A percentile compares a stretch with the other conserved stretches of the same genome.
Evolutionary conservation across 257 asterid species (phyloP).

Genomic region (Solanum tarapatanum): DNA sequence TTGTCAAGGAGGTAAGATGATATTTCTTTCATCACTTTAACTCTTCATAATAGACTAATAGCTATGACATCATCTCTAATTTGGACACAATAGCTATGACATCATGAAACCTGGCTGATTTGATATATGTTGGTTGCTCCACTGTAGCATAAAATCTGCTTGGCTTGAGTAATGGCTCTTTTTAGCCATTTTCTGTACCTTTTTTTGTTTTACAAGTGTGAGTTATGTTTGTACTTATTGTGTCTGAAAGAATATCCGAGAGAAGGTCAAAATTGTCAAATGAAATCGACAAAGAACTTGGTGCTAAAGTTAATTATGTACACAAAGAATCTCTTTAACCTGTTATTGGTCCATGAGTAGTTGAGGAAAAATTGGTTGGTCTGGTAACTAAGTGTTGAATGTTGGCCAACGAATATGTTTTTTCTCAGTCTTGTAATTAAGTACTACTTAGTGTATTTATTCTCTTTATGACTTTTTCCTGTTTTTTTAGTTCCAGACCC

Average conservation of each 20-base stretch:
- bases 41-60: too few species aligned
- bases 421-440: background rate
- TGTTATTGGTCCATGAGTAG: background rate
- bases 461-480: background rate
- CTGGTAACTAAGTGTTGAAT: background rate
- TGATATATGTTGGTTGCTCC: background rate
- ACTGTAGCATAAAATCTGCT: background rate
- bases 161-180: background rate
- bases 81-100: background rate
- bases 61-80: background rate
- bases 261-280: background rate
- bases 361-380: background rate
- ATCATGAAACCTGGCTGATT: background rate
- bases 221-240: background rate
- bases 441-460: background rate
- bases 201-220: background rate
- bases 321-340: background rate
- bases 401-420: background rate
- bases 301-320: background rate
- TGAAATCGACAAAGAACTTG: background rate
- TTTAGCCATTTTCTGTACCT: background rate
- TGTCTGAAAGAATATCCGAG: background rate
- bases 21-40: background rate
- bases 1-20: slow-evolving; percentile 35
- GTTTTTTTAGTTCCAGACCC: background rate